Evolutionary conservation across 768 basidiomycete species (phyloP).

Genomic region (Tricholoma sp.): DNA sequence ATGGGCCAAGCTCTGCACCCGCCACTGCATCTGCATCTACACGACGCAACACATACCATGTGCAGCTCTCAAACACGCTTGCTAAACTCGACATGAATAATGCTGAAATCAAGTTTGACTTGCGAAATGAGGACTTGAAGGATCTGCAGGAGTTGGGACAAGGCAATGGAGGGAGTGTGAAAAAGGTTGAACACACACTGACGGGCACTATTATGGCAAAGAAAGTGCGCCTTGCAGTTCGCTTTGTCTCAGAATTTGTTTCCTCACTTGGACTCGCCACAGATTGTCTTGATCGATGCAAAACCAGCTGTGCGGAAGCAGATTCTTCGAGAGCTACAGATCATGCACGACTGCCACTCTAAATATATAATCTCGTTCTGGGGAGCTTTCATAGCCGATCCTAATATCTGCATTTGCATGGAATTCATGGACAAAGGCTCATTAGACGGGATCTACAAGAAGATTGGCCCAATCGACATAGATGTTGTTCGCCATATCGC

Average conservation of each 20-base stretch:
- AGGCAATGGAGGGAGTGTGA: constrained; percentile 97
- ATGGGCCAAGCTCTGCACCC: constrained; percentile 48
- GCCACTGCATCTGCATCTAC: constrained; percentile 44
- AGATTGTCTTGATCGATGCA: constrained; percentile 96
- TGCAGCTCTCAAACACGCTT: constrained; percentile 75
- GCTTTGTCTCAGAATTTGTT: neutral
- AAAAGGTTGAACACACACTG: constrained; percentile 89
- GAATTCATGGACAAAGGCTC: constrained; percentile 94
- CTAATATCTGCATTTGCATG: constrained; percentile 99
- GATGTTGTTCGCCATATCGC: constrained; percentile 92
- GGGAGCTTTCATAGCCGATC: constrained; percentile 94
- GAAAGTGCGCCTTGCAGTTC: constrained; percentile 57
- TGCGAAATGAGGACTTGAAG: constrained; percentile 86
- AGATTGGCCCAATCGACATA: constrained; percentile 89
- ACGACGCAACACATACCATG: constrained; percentile 72
- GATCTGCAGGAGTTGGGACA: constrained; percentile 89
- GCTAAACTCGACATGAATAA: constrained; percentile 85
- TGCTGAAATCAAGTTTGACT: constrained; percentile 78
- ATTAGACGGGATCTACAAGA: constrained; percentile 93
- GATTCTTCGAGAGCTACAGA: constrained; percentile 94
- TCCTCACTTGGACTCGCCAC: constrained; percentile 1
- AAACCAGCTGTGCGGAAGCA: constrained; percentile 96
- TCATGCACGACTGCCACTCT: constrained; percentile 97
- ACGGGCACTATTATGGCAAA: constrained; percentile 95
- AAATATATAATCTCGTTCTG: constrained; percentile 95